Base-by-base conservation (phyloP, 75 land plant species). In the Pinus tabuliformis region DNA sequence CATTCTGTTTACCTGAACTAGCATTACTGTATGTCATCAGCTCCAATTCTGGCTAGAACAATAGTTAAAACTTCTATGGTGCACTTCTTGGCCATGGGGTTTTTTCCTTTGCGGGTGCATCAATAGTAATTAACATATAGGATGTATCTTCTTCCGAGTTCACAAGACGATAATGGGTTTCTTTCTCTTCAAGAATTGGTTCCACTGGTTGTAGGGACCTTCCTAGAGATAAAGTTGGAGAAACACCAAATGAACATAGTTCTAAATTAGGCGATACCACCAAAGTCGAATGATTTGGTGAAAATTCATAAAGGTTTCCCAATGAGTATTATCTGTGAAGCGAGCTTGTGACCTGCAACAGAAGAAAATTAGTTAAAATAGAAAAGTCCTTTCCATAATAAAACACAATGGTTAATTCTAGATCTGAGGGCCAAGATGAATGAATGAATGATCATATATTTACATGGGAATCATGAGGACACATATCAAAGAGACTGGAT, bases 401-500 rank as follows among this genome's bases (percentile, higher is more conserved):
- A 68, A 17, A 1, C 3, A 42, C 13, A 42, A 68, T 12, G 42
- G 42, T 1, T 13, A 39, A 52, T 16, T 37, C 12, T 20, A 39
- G 14, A 20, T 42, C 11, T 42, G 21, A 21, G 42, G 36, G 3
- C 7, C 1, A 68, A 45, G 54, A 9, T 49, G 54, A 49, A 49
- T 49, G 49, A 45, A 6, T 45, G 54, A 49, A 49, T 49, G 54
- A 49, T 9, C 8, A n/a, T 52, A 64, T 68, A 20, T 42, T 36
- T 57, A 49, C 73, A 33, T 60, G 63, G 33, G 21, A 24, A 57
- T 28, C 70, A 45, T 24, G n/a, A 64, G 79, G 66, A n/a, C 42
- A 61, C 70, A 76, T 83, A 15, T 85, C 86, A 22, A 85, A 78
- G 72, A 85, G 79, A 58, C 86, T 85, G 13, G 81, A 65, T 6